Evolutionary conservation across 2,329 filamentous ascomycete species (phyloP).

Genomic region (Claviceps sp.): DNA sequence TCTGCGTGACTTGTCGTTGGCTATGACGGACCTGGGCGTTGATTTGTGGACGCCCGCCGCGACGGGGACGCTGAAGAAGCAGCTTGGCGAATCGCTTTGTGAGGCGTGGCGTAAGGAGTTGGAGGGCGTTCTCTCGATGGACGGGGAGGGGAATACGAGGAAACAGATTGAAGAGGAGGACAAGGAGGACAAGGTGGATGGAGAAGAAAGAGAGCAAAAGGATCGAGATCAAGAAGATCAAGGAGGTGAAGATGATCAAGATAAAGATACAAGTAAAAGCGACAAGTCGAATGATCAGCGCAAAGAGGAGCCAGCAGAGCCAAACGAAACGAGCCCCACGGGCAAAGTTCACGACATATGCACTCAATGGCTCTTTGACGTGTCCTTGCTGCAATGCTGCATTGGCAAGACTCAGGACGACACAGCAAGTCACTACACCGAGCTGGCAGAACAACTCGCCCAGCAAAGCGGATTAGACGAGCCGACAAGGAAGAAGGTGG

Average conservation of each 20-base stretch:
- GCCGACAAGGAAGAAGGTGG: slow-evolving; percentile 37
- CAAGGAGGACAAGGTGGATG: slow-evolving; percentile 2
- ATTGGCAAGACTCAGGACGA: slow-evolving; percentile 20
- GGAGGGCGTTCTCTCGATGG: slow-evolving; percentile 10
- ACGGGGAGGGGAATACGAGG: slow-evolving; percentile 3
- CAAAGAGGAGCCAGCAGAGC: not conserved
- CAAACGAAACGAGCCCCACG: slow-evolving; percentile 1
- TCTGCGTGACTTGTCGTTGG: slow-evolving; percentile 46
- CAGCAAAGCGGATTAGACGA: slow-evolving; percentile 35
- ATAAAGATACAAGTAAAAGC: not conserved
- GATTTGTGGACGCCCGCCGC: slow-evolving; percentile 73
- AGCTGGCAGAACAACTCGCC: slow-evolving; percentile 33
- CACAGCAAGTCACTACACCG: slow-evolving; percentile 21
- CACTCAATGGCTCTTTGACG: slow-evolving; percentile 50
- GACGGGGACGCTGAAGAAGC: slow-evolving; percentile 47
- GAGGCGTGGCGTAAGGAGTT: slow-evolving; percentile 33
- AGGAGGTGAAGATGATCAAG: not conserved
- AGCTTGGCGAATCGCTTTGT: slow-evolving; percentile 37
- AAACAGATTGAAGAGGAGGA: slow-evolving; percentile 4
- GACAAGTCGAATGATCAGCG: slow-evolving; percentile 3
- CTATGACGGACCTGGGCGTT: slow-evolving; percentile 57
- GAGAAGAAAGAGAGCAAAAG: slow-evolving; percentile 4
- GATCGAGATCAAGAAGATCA: not conserved
- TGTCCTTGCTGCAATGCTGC: slow-evolving; percentile 34
- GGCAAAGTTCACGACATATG: slow-evolving; percentile 31